phyloP scores from a whole-genome alignment of 371 early-diverging fungal genomes.

The Paraphysoderma sedebokerense region DNA sequence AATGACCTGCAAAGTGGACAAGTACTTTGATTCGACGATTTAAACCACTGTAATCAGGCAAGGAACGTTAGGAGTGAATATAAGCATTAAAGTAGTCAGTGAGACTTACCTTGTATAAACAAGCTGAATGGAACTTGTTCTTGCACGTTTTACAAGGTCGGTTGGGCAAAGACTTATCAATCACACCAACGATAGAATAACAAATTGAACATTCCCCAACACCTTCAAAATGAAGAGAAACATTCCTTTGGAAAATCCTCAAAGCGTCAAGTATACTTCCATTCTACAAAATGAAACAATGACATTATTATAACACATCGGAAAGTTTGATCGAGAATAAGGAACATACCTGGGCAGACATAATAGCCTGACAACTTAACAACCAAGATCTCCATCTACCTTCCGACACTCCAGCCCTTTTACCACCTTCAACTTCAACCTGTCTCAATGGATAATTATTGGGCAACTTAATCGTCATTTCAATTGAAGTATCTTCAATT shows the following conservation, averaged over 20 bases:
- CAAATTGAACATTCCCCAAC: slow-evolving; percentile 92
- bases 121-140: slow-evolving; percentile 84
- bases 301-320: background rate
- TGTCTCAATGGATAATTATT: slow-evolving; percentile 60
- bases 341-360: slow-evolving; percentile 39
- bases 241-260: slow-evolving; percentile 57
- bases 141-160: slow-evolving; percentile 89
- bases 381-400: slow-evolving; percentile 81
- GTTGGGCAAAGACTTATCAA: slow-evolving; percentile 74
- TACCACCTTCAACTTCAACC: slow-evolving; percentile 59
- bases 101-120: slow-evolving; percentile 60
- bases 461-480: slow-evolving; percentile 65
- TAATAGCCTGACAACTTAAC: slow-evolving; percentile 52
- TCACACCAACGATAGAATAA: slow-evolving; percentile 77
- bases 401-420: slow-evolving; percentile 69
- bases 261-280: slow-evolving; percentile 65
- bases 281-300: slow-evolving; percentile 30
- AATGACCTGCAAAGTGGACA: slow-evolving; percentile 82
- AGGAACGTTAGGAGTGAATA: background rate
- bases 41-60: slow-evolving; percentile 53
- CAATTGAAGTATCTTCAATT: slow-evolving; percentile 74
- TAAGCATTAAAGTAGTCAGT: background rate
- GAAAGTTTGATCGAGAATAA: background rate
- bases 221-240: slow-evolving; percentile 77
- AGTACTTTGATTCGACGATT: slow-evolving; percentile 67